Base-by-base conservation (phyloP, 768 basidiomycete species). In the Gelatoporia subvermispora region DNA sequence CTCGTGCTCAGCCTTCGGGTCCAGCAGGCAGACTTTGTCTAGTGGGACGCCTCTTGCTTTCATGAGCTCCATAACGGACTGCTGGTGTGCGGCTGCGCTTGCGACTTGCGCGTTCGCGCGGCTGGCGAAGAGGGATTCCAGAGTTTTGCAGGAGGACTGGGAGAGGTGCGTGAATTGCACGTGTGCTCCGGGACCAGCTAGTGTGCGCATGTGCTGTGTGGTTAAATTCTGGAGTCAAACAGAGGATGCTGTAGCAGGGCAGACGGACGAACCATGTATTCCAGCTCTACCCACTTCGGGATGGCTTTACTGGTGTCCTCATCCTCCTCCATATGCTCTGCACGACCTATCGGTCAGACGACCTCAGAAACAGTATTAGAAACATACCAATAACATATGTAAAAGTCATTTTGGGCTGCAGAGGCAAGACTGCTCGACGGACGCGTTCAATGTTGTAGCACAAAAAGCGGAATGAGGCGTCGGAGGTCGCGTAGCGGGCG, bases 321-420 rank as follows among this genome's bases (percentile, higher is more conserved):
- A 62, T 97, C 94, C 43, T 93, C 91, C 63, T 97, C 94, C 87
- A 97, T 93, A 62, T 94, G 92, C 55, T 94, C 93, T 91, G 60
- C 16, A 36, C 16, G 20, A 39, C 35, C 35, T 42, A 21, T n/a
- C 16, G 21, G 48, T 24, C 45, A 22, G 18, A 16, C 17, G 1
- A 18, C 37, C 7, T 2, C 15, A 10, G 10, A 23, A 28, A 9
- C 4, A 18, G 8, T n/a, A 13, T 13, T 38, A 23, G 15, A 20
- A 15, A 21, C 45, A 3, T 45, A 62, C 65, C 65, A 35, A 66
- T 59, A 16, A 62, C 56, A 46, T 62, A 66, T 8, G 58, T 55
- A 45, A 64, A 63, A 13, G 47, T 49, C 65, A 66, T 66, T n/a
- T 31, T 31, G 28, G n/a, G n/a, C n/a, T n/a, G n/a, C n/a, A n/a